Conservation (phyloP, 78 protist genomes). For the Dictyostelium firmibasis region DNA sequence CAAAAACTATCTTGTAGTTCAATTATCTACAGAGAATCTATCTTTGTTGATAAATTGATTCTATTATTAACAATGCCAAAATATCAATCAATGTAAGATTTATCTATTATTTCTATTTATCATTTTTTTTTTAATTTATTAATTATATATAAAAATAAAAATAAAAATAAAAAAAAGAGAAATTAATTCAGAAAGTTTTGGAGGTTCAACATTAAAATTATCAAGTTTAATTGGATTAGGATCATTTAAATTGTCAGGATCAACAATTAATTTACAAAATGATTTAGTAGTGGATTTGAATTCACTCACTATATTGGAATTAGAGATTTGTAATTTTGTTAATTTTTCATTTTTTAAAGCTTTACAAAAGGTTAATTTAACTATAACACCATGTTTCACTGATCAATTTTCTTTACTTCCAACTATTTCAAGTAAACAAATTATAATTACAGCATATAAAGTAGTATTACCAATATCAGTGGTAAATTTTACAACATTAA, state of each 20-base stretch:
- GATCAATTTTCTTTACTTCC: not conserved
- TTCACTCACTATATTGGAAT: not conserved
- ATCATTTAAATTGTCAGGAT: not conserved
- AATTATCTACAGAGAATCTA: not conserved
- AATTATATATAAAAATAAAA: too few species aligned
- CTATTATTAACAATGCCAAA: not conserved
- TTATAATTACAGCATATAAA: not conserved
- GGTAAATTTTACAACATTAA: not conserved
- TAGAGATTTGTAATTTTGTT: not conserved
- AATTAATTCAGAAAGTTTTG: not conserved
- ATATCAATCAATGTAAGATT: not conserved
- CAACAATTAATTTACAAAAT: not conserved
- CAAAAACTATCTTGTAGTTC: not conserved
- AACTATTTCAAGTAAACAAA: not conserved
- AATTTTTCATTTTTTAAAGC: not conserved
- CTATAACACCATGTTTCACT: not conserved
- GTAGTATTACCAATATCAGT: not conserved
- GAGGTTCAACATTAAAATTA: not conserved
- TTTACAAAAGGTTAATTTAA: not conserved
- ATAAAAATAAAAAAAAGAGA: not conserved
- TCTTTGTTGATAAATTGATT: not conserved
- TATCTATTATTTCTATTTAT: not conserved
- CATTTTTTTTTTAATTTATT: not conserved
- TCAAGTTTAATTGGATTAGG: not conserved
- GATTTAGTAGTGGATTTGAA: not conserved